phyloP scores from a whole-genome alignment of 495 filamentous ascomycete genomes.

The Lasiosphaeria miniovina region DNA sequence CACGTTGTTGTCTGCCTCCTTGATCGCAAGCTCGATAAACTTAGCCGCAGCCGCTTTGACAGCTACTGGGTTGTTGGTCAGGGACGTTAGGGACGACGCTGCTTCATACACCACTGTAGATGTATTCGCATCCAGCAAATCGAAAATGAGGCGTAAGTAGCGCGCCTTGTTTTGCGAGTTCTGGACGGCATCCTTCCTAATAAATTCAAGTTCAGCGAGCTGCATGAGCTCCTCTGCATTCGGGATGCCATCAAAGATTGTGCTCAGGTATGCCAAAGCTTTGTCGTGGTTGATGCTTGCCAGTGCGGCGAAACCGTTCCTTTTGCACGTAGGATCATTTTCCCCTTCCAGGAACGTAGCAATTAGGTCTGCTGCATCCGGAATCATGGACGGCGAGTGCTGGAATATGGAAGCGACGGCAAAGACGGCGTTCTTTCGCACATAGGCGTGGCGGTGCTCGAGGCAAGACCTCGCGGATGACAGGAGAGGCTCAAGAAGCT shows the following conservation, averaged over 20 bases:
- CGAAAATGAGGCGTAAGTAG: slow-evolving; percentile 93
- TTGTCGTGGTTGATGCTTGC: slow-evolving; percentile 89
- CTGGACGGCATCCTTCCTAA: slow-evolving; percentile 93
- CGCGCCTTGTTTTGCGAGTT: slow-evolving; percentile 92
- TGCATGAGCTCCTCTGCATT: slow-evolving; percentile 94
- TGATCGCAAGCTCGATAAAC: slow-evolving; percentile 94
- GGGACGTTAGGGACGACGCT: slow-evolving; percentile 90
- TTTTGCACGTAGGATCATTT: slow-evolving; percentile 93
- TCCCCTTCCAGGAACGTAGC: slow-evolving; percentile 86
- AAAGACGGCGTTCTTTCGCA: slow-evolving; percentile 96
- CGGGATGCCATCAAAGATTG: slow-evolving; percentile 90
- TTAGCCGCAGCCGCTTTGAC: slow-evolving; percentile 96
- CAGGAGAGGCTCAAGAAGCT: slow-evolving; percentile 92
- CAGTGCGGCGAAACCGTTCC: slow-evolving; percentile 94
- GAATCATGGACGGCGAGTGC: slow-evolving; percentile 88
- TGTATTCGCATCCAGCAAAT: slow-evolving; percentile 87
- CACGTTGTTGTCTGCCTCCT: slow-evolving; percentile 97
- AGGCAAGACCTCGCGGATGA: slow-evolving; percentile 88
- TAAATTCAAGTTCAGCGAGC: slow-evolving; percentile 92
- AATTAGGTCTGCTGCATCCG: slow-evolving; percentile 92
- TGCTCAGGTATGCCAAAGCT: slow-evolving; percentile 82
- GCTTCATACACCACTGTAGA: slow-evolving; percentile 98
- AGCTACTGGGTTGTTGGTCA: slow-evolving; percentile 95
- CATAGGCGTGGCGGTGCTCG: slow-evolving; percentile 94
- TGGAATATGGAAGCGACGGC: slow-evolving; percentile 90